A percentile compares a stretch with the other conserved stretches of the same genome.
phyloP scores from a whole-genome alignment of 169 alveolate genomes.

The Perkinsus marinus region DNA sequence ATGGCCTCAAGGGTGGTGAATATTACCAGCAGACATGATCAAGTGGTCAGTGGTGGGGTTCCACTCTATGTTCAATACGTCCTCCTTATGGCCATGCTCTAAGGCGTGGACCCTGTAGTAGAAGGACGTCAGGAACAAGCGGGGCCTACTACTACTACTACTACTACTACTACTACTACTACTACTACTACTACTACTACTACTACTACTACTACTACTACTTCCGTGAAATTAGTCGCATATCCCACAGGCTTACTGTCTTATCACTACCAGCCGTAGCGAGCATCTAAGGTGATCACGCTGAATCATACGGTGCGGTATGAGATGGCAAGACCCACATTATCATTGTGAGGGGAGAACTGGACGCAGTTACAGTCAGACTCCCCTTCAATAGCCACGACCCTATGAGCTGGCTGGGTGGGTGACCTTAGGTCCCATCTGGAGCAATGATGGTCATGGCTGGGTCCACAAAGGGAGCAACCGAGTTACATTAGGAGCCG shows the following conservation, averaged over 20 bases:
- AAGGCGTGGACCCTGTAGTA: neutral
- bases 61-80: neutral
- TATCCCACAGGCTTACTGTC: neutral
- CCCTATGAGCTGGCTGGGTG: neutral
- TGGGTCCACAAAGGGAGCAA: neutral
- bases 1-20: neutral
- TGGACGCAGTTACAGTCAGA: neutral
- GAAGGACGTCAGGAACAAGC: no score
- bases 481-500: neutral
- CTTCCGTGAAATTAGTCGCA: neutral
- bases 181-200: no score
- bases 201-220: no score
- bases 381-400: neutral
- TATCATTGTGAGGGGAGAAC: neutral
- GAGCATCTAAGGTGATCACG: neutral
- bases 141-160: no score
- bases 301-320: neutral
- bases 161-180: no score
- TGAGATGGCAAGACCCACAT: neutral
- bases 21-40: neutral
- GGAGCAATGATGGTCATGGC: neutral
- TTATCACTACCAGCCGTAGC: neutral
- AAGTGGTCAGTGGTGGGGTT: neutral
- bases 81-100: neutral
- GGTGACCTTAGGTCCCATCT: neutral